Base-by-base conservation (phyloP, 495 filamentous ascomycete genomes). In the Hapsidospora chrysogenum region DNA sequence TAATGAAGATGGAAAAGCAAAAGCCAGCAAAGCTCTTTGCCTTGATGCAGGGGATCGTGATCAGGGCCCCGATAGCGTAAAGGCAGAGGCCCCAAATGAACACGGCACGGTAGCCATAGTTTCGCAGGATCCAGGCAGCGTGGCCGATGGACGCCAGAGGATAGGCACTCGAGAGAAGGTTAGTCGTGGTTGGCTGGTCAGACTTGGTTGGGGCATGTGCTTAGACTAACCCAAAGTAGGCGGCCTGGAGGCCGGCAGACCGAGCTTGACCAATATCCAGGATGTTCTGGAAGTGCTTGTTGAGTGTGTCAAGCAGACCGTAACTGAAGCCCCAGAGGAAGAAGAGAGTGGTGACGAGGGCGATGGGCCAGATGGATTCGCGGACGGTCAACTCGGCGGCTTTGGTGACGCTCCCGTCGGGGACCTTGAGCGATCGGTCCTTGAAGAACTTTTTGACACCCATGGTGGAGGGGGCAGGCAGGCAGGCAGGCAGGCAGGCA, bases 251-350 rank as follows among this genome's bases (percentile, higher is more conserved):
- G 4, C 60, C 55, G n/a, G 63, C 30, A 6, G 50, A 48, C 35
- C 61, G 49, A 13, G 51, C 49, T 0, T 30, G 30, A 11, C 39
- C 47, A 38, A 62, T 51, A 19, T 42, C 45, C 29, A 92, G 64
- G 17, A 42, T 52, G 38, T 53, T 47, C 18, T 34, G 38, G 20
- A 40, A 40, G 17, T 38, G 36, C 28, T 29, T 31, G 36, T 38
- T 38, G 17, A 38, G 36, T 16, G 33, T 36, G 21, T 80, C 75
- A 9, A 92, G 64, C 18, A 93, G 66, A 10, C 84, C 82, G 49
- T 92, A 89, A 0, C 79, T 76, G 41, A 93, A 82, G 0, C 85
- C 84, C 84, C 81, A 89, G 2, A 92, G 58, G 43, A 93, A 80
- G 52, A 89, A 92, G 1, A 92, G 60, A 30, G 83, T 68, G 19